phyloP scores from a whole-genome alignment of 2,329 filamentous ascomycete genomes.

The Coleophoma eucalyptorum region DNA sequence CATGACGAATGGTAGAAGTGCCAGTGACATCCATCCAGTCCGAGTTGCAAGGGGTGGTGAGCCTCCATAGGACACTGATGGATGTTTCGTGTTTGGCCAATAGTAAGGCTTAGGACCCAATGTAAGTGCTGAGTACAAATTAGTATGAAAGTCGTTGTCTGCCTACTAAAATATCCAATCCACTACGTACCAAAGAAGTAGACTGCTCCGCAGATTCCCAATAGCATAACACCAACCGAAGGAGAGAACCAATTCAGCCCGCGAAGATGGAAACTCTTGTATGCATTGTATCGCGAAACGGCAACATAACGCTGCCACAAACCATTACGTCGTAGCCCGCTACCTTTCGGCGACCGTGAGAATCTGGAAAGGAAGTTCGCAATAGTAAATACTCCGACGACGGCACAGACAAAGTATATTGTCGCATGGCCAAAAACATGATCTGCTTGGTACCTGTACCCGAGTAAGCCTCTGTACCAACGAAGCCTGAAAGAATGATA shows the following conservation, averaged over 20 bases:
- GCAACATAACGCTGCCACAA: slow-evolving; percentile 1
- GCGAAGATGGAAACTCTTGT: slow-evolving; percentile 6
- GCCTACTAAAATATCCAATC: not conserved
- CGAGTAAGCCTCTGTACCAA: not conserved
- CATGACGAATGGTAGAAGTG: slow-evolving; percentile 66
- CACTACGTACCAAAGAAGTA: slow-evolving; percentile 11
- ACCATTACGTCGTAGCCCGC: not conserved
- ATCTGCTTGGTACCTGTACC: slow-evolving; percentile 10
- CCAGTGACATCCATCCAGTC: slow-evolving; percentile 84
- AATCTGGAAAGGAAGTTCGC: slow-evolving; percentile 2
- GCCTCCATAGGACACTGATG: slow-evolving; percentile 37
- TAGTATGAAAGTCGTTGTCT: not conserved
- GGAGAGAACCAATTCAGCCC: slow-evolving; percentile 9
- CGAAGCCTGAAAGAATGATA: not conserved
- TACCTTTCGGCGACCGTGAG: not conserved
- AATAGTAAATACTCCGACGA: slow-evolving; percentile 8
- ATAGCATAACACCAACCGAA: slow-evolving; percentile 8
- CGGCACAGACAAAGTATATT: slow-evolving; percentile 9
- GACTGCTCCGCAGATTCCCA: slow-evolving; percentile 5
- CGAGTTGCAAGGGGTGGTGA: slow-evolving; percentile 84
- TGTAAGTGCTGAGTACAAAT: slow-evolving; percentile 4
- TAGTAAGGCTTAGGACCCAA: slow-evolving; percentile 14
- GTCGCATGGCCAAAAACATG: slow-evolving; percentile 9
- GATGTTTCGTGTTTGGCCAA: slow-evolving; percentile 10
- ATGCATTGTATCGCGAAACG: slow-evolving; percentile 4